Conservation (phyloP, 192 early-diverging fungal species). For the Backusella circina region DNA sequence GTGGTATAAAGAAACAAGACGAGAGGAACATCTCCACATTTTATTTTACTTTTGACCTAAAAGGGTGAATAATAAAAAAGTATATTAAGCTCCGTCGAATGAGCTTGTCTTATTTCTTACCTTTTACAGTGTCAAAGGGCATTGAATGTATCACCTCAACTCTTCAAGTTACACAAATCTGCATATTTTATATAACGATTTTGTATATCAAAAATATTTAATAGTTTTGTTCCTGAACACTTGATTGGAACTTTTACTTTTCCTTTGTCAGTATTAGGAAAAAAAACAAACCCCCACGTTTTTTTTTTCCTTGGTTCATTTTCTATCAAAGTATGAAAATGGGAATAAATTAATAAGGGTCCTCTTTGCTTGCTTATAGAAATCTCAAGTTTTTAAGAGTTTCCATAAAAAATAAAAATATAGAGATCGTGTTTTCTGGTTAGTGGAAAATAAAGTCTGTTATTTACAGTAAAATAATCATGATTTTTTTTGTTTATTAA, state of each 20-base stretch:
- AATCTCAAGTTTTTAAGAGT: neutral
- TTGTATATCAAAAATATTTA: neutral
- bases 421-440: neutral
- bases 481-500: neutral
- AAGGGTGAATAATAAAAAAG: neutral
- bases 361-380: neutral
- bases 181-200: neutral
- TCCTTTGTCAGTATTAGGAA: neutral
- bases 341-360: neutral
- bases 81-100: neutral
- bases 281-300: neutral
- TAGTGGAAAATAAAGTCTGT: neutral
- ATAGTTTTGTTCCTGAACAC: neutral
- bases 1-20: neutral
- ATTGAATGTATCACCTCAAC: neutral
- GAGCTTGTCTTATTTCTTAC: neutral
- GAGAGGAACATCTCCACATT: neutral
- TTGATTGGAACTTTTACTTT: neutral
- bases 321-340: neutral
- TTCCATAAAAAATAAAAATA: neutral
- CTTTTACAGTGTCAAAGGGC: neutral
- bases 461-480: neutral
- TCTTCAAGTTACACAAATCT: neutral
- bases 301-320: neutral
- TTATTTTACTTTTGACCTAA: conserved; percentile 1